Base-by-base conservation (phyloP, 495 filamentous ascomycete genomes). In the Annulohypoxylon maeteangense region DNA sequence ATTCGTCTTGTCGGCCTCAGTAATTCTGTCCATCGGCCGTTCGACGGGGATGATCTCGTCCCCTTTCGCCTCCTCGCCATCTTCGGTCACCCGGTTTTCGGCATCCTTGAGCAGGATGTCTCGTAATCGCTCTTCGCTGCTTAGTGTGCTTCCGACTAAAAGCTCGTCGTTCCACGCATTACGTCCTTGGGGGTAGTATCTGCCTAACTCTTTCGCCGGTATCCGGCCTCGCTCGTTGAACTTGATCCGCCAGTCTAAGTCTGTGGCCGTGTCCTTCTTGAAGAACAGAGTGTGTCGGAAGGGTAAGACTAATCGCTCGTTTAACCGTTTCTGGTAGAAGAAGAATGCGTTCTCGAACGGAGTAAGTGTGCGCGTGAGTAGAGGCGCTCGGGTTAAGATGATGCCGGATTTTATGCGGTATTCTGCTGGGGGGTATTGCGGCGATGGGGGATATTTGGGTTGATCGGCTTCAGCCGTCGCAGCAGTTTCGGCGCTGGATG, bases 211-310 rank as follows among this genome's bases (percentile, higher is more conserved):
- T 74, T 91, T 87, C 38, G 92, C 91, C 0, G 92, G 81, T 38
- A 92, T 91, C 57, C 78, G 74, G 72, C 88, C 86, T 38, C 93
- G 89, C 74, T 92, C 89, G 71, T 86, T 85, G 45, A 91, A 85
- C 81, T 97, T 97, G 75, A 91, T 86, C 80, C 95, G 92, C 93
- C 93, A 98, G 80, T 97, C 95, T 23, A 91, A 82, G 71, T 97
- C 93, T 5, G 87, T 83, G 0, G 93, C 90, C 0, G 94, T 96
- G 73, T 91, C 93, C 69, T 90, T 90, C 85, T 96, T 97, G 90
- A 93, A 97, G 87, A 97, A 99, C 81, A 98, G 95, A 78, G 92
- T 93, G 57, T 91, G 88, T 16, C 90, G 91, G 83, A 99, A 99
- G 1, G 95, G 94, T 7, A 95, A 85, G 10, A 89, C 88, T 31